Evolutionary conservation across 2,329 filamentous ascomycete genomes (phyloP), one percentile per base, ranked within the genome.

Genomic region (Colletotrichum sp.): DNA sequence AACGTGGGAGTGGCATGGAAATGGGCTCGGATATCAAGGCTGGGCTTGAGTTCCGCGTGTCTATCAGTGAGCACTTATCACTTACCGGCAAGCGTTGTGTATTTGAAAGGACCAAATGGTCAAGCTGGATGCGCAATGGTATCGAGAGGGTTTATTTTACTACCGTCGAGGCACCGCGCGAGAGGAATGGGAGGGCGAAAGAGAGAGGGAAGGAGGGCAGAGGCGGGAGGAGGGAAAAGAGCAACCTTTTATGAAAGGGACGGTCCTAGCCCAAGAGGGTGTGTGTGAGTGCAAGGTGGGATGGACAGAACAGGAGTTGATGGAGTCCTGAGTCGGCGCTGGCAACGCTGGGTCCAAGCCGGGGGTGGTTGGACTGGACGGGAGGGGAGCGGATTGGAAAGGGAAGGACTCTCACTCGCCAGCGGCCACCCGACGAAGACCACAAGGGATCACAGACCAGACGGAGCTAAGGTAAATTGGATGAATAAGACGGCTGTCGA

Each of bases 91-190:
- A 70, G 52, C 61, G 38, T 61, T 60, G 64, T 36, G 65, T 69
- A 69, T 61, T 58, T 55, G 55, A 34, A 30, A 26, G 48, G 73
- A 76, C 73, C 70, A 21, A 64, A 30, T 58, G 71, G 66, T 71
- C 66, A 10, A 62, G 30, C 26, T 76, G 36, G 52, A 61, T 75
- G 71, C 71, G 71, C 74, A 75, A 73, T 76, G 71, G 74, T 34
- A 75, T 76, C 74, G 74, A 76, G 74, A 76, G 74, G 71, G 71
- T 66, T 74, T 70, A 60, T 75, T 66, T 71, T 74, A 61, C 71
- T 76, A 75, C 74, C 74, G 74, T 76, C 74, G 71, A 70, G 67
- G 65, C 74, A 76, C 74, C 66, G 74, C 71, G 71, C 66, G 55
- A 70, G 76, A 76, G 38, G 73, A 71, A 34, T 69, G 66, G 68